These are phyloP conservation scores for Psilocybe cyanescens DNA, from an alignment of 768 basidiomycete species.

Conservation along the genomic window DNA sequence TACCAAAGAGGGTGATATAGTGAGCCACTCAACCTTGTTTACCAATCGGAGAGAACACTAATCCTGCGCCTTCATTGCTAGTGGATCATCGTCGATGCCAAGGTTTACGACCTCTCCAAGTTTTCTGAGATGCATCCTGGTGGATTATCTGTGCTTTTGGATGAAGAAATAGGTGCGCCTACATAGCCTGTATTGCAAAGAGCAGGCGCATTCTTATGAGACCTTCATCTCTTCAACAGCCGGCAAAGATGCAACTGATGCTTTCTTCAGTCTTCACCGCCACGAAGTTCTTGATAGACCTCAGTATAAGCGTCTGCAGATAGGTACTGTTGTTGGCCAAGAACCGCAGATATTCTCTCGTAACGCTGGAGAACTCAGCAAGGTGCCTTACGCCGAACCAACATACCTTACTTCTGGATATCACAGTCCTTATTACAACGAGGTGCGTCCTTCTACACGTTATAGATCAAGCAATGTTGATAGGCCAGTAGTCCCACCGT, in stretches of 20 bases:
- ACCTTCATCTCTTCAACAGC: constrained; percentile 44
- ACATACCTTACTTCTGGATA: constrained; percentile 76
- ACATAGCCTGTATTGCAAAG: not conserved
- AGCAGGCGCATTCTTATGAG: not conserved
- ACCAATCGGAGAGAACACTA: not conserved
- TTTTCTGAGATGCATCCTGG: constrained; percentile 87
- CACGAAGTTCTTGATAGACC: constrained; percentile 80
- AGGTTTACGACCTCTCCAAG: constrained; percentile 80
- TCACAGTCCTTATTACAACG: constrained; percentile 75
- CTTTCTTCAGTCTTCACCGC: constrained; percentile 88
- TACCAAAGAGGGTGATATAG: constrained; percentile 3
- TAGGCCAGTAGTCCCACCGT: constrained; percentile 49
- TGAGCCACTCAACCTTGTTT: not conserved
- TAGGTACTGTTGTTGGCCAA: constrained; percentile 73
- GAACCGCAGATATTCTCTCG: constrained; percentile 53
- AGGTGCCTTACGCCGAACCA: constrained; percentile 89
- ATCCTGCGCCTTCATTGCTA: constrained; percentile 25
- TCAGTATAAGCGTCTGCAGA: constrained; percentile 72
- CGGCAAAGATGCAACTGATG: constrained; percentile 86
- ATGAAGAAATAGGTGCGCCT: constrained; percentile 68
- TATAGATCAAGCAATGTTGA: constrained; percentile 20
- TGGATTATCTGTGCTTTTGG: constrained; percentile 72
- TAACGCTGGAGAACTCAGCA: constrained; percentile 61
- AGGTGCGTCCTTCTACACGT: constrained; percentile 47
- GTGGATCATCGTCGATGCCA: constrained; percentile 86